phyloP scores from a whole-genome alignment of 495 filamentous ascomycete species.

The Penicillium alfredii region DNA sequence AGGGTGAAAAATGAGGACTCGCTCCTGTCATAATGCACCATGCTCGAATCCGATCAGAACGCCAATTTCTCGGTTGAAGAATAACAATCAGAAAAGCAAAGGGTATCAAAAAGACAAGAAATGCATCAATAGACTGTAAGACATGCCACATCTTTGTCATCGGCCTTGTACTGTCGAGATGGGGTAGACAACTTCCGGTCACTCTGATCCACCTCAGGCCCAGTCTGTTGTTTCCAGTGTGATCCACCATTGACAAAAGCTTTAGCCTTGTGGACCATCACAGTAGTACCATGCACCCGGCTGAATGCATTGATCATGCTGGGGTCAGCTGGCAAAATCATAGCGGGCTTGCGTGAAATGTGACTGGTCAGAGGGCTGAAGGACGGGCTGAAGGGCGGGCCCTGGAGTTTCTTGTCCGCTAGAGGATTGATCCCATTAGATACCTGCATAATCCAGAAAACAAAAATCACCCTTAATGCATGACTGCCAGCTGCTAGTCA shows the following conservation, averaged over 20 bases:
- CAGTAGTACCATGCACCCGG: conserved; percentile 33
- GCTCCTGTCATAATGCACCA: too few species aligned
- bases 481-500: conserved; percentile 12
- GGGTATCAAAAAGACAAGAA: too few species aligned
- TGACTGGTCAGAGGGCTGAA: neutral
- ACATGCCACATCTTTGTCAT: neutral
- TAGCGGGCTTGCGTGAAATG: conserved; percentile 6
- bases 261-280: conserved; percentile 30
- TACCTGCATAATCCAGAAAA: conserved; percentile 7
- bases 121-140: too few species aligned
- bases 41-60: too few species aligned
- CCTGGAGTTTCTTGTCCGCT: conserved; percentile 1
- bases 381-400: too few species aligned
- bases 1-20: too few species aligned
- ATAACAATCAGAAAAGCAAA: too few species aligned
- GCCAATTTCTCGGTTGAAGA: too few species aligned
- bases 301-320: conserved; percentile 33
- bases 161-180: neutral
- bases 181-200: conserved; percentile 33
- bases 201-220: conserved; percentile 41
- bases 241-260: conserved; percentile 33
- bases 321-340: conserved; percentile 34
- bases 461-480: conserved; percentile 8
- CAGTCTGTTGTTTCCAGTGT: conserved; percentile 42
- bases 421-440: conserved; percentile 12